Evolutionary conservation across 805 yeast genomes (phyloP).

Genomic region (Saturnispora sanitii): DNA sequence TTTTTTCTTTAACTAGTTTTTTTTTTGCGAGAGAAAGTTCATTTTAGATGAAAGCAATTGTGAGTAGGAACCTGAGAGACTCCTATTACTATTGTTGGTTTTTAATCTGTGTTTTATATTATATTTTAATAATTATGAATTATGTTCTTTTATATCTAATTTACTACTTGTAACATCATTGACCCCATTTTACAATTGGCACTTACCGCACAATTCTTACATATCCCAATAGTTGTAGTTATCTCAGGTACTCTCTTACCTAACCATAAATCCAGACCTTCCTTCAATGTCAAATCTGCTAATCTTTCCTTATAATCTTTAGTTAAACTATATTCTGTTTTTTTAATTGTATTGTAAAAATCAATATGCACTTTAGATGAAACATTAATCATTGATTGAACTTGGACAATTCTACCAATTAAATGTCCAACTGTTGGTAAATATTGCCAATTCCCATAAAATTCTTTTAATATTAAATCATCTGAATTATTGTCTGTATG

Average conservation of each 20-base stretch:
- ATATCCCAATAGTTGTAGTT: constrained; percentile 32
- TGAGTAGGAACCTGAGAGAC: neutral
- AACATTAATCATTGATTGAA: constrained; percentile 29
- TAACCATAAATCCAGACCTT: constrained; percentile 44
- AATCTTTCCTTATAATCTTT: constrained; percentile 30
- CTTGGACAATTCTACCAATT: constrained; percentile 44
- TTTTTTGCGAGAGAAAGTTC: neutral
- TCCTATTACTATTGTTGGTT: neutral
- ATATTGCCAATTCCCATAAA: constrained; percentile 33
- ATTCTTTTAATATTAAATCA: neutral
- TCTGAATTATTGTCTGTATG: constrained; percentile 1
- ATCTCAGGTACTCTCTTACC: constrained; percentile 44
- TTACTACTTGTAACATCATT: neutral
- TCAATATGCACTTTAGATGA: constrained; percentile 33
- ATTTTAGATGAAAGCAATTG: neutral
- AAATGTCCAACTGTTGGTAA: constrained; percentile 50
- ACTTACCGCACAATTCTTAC: constrained; percentile 43
- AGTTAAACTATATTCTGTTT: constrained; percentile 10
- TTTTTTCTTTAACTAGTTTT: neutral
- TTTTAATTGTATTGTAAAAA: constrained; percentile 3
- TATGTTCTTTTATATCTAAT: neutral
- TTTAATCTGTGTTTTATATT: neutral
- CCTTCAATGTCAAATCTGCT: constrained; percentile 24
- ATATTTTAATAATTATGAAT: neutral
- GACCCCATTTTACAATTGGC: constrained; percentile 6